Percentiles rank a stretch among this genome's conserved stretches.
Conservation (phyloP, 2,329 filamentous ascomycete genomes). For the Cryphonectria naterciae region DNA sequence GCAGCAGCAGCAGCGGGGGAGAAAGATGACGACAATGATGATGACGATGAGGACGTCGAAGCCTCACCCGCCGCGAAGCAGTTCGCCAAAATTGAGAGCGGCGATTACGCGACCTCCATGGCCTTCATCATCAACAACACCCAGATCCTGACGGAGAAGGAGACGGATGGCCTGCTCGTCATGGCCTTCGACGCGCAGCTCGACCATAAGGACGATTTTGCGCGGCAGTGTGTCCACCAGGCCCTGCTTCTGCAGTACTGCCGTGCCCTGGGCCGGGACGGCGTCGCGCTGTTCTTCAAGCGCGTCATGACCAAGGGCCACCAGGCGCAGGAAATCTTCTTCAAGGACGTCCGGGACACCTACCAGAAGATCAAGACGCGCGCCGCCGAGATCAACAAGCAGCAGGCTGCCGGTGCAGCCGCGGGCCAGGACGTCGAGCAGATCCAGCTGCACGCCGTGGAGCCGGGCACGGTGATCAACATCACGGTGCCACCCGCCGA, state of each 20-base stretch:
- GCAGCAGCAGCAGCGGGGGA: conserved; percentile 36
- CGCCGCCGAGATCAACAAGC: conserved; percentile 68
- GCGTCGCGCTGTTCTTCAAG: conserved; percentile 93
- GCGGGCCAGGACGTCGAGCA: conserved; percentile 76
- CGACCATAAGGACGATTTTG: conserved; percentile 74
- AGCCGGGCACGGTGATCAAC: conserved; percentile 88
- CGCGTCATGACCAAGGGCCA: conserved; percentile 88
- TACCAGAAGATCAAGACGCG: conserved; percentile 81
- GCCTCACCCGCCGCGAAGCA: conserved; percentile 77
- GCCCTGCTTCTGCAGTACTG: conserved; percentile 94
- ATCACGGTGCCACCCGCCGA: conserved; percentile 77
- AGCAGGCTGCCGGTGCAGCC: conserved; percentile 48
- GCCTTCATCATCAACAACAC: conserved; percentile 81
- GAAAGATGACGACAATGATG: conserved; percentile 32
- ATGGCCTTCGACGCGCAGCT: conserved; percentile 90
- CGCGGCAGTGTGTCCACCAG: conserved; percentile 89
- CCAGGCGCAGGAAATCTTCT: conserved; percentile 88
- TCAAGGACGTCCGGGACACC: conserved; percentile 88
- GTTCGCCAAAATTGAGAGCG: conserved; percentile 78
- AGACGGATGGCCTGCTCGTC: conserved; percentile 88
- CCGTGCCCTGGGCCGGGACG: conserved; percentile 83
- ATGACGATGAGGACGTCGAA: conserved; percentile 74
- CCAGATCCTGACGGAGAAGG: conserved; percentile 76
- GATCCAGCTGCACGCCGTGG: conserved; percentile 95
- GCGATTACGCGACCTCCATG: conserved; percentile 74